phyloP scores from a whole-genome alignment of 768 basidiomycete genomes.

The Vishniacozyma victoriae region DNA sequence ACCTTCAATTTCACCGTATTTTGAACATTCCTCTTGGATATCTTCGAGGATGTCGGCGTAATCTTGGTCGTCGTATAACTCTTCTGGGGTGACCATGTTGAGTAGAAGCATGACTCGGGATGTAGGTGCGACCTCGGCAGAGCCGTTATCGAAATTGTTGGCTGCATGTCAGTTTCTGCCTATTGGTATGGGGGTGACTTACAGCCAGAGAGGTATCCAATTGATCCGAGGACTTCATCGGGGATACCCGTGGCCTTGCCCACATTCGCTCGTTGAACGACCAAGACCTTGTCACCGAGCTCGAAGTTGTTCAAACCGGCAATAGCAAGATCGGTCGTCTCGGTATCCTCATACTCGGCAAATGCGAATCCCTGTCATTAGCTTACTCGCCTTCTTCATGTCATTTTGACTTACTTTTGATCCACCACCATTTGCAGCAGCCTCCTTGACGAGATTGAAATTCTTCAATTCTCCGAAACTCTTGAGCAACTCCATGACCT shows the following conservation, averaged over 20 bases:
- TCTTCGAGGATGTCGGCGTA: constrained; percentile 93
- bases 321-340: constrained; percentile 89
- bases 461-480: constrained; percentile 95
- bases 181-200: constrained; percentile 29
- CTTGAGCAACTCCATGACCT: constrained; percentile 95
- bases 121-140: constrained; percentile 52
- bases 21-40: constrained; percentile 55
- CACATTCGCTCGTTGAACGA: constrained; percentile 93
- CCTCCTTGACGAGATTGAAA: constrained; percentile 96
- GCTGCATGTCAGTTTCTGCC: too few relatives aligned
- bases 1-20: constrained; percentile 42
- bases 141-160: constrained; percentile 20
- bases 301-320: constrained; percentile 96
- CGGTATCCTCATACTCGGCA: constrained; percentile 90
- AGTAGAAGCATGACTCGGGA: constrained; percentile 91
- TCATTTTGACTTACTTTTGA: constrained; percentile 61
- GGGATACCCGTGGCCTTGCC: constrained; percentile 50
- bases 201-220: constrained; percentile 14
- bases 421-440: constrained; percentile 61
- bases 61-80: constrained; percentile 81
- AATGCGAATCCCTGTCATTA: constrained; percentile 84
- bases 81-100: constrained; percentile 96
- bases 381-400: background rate
- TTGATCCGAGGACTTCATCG: constrained; percentile 21
- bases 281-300: constrained; percentile 87